Evolutionary conservation across 768 basidiomycete genomes (phyloP), one percentile per base, ranked within the genome.

Genomic region (Leccinum boreale): DNA sequence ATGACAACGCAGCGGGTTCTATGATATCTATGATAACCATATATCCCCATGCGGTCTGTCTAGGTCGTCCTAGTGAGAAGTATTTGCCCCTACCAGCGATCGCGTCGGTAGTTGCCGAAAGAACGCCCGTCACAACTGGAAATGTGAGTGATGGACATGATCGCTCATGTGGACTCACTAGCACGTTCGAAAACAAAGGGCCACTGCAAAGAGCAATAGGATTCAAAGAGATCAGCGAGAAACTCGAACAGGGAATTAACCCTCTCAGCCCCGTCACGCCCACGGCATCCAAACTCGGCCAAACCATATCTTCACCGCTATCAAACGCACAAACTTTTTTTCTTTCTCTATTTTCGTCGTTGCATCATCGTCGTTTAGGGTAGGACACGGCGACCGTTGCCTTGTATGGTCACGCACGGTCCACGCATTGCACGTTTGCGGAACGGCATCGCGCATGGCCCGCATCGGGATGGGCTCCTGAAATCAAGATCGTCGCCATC

Each of bases 101-200:
- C 66, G 55, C 62, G 42, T 44, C 42, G 53, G 53, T 65, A 28
- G 54, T 59, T 58, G 52, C 66, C 53, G 58, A 59, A 33, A 52
- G 42, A 44, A 44, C 19, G n/a, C 10, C n/a, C 42, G 5, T 44
- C 5, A 11, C 33, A n/a, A n/a, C 50, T 31, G n/a, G 5, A 47
- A 44, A 26, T 24, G 51, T 52, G 35, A 31, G 8, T 26, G 56
- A 55, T 50, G 31, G 23, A 44, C 26, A 61, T 48, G 9, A 58
- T 24, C 24, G 46, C 7, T 52, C 55, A 11, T 52, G 11, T 31
- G 21, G n/a, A 23, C 48, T 24, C 14, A 24, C 46, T 15, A 19
- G 19, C 42, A 44, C 39, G 39, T 39, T 39, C 9, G 39, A 39
- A n/a, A 39, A 39, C 42, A 5, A 5, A 44, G 42, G 19, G 11